phyloP scores from a whole-genome alignment of 2,329 filamentous ascomycete species.

The Ceratocystis papillata region DNA sequence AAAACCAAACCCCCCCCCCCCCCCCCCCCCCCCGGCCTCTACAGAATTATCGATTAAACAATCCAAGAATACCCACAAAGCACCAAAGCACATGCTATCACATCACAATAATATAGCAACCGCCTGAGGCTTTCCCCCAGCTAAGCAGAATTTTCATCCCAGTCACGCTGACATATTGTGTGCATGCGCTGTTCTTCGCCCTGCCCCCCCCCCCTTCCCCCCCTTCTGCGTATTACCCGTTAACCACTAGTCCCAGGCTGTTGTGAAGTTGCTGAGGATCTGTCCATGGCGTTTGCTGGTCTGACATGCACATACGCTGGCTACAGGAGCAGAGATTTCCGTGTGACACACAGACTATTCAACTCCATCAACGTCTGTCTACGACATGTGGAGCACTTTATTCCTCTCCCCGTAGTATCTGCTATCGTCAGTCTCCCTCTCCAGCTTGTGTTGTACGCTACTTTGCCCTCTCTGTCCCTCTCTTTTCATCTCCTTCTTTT shows the following conservation, averaged over 20 bases:
- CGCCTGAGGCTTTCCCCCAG: not conserved
- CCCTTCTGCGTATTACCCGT: not conserved
- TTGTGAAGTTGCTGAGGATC: not conserved
- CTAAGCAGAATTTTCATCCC: not conserved
- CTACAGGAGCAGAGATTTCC: not conserved
- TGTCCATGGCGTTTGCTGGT: not conserved
- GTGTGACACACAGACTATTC: slow-evolving; percentile 8
- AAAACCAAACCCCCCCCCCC: not conserved
- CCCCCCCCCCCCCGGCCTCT: not conserved
- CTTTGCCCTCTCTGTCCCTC: not conserved
- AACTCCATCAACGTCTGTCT: not conserved
- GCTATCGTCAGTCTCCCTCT: not conserved
- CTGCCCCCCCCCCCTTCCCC: not conserved
- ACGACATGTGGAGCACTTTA: not conserved
- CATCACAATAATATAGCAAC: not conserved
- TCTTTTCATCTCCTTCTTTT: not conserved
- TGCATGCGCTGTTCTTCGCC: too few species aligned
- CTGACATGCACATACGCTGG: not conserved
- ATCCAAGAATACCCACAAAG: not conserved
- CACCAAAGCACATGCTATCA: not conserved
- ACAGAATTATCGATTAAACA: not conserved
- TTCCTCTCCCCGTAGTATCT: not conserved
- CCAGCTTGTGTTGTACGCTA: not conserved
- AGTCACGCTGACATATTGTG: not conserved
- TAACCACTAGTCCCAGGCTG: too few species aligned